These are phyloP conservation scores for Asclepias syriaca DNA, from an alignment of 257 asterid species.

Conservation along the genomic window DNA sequence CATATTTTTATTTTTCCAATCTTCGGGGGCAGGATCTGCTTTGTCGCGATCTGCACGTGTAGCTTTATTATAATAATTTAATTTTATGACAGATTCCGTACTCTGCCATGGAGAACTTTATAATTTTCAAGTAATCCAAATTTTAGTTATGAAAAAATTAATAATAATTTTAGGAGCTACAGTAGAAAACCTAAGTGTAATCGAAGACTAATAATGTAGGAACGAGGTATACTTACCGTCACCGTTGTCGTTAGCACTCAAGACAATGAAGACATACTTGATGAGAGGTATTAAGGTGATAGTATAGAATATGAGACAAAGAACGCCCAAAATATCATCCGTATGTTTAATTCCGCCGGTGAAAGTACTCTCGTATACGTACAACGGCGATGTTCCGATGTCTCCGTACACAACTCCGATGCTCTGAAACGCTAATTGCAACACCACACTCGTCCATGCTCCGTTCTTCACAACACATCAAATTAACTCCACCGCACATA, in stretches of 20 bases:
- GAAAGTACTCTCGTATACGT: slow-evolving; percentile 41
- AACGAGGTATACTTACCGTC: slow-evolving; percentile 30
- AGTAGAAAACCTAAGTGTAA: no score
- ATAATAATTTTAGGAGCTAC: no score
- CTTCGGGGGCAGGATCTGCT: neutral
- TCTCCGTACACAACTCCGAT: slow-evolving; percentile 62
- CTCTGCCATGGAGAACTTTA: no score
- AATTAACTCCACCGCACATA: no score
- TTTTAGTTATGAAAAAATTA: no score
- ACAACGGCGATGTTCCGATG: slow-evolving; percentile 60
- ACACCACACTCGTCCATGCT: slow-evolving; percentile 27
- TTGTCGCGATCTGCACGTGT: neutral
- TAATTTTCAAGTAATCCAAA: no score
- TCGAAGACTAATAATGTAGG: no score
- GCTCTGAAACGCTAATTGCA: slow-evolving; percentile 56
- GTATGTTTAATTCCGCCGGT: slow-evolving; percentile 32
- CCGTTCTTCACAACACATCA: slow-evolving; percentile 2
- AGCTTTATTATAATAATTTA: neutral
- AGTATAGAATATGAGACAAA: slow-evolving; percentile 50
- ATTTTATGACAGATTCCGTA: neutral
- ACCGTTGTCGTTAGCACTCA: slow-evolving; percentile 58
- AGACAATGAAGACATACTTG: slow-evolving; percentile 48
- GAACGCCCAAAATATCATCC: slow-evolving; percentile 49
- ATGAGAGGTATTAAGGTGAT: slow-evolving; percentile 43
- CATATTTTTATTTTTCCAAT: neutral